A percentile compares a stretch with the other conserved stretches of the same genome.
Evolutionary conservation across 805 yeast genomes (phyloP).

Genomic region (Zygosaccharomyces rouxii): DNA sequence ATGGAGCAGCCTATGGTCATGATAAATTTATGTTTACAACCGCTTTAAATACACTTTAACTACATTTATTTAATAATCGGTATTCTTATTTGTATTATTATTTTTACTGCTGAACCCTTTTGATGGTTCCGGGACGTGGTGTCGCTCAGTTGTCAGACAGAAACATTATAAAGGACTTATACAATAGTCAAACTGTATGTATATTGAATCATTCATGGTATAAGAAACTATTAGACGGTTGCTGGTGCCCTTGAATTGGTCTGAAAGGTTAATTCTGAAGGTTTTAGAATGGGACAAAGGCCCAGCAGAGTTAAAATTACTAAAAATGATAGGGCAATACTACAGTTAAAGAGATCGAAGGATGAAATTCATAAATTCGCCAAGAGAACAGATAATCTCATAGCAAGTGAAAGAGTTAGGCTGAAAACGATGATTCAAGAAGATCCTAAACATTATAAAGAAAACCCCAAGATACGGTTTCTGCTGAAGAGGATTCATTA

Average conservation of each 20-base stretch:
- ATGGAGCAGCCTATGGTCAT: slow-evolving; percentile 60
- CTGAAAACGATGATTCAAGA: slow-evolving; percentile 31
- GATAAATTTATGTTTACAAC: not conserved
- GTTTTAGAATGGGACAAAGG: slow-evolving; percentile 36
- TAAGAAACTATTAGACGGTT: not conserved
- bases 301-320: slow-evolving; percentile 60
- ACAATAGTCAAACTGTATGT: not conserved
- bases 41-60: not conserved
- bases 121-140: not conserved
- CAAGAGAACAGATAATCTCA: slow-evolving; percentile 48
- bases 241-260: not conserved
- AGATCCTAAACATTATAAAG: slow-evolving; percentile 45
- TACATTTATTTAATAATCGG: not conserved
- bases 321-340: slow-evolving; percentile 77
- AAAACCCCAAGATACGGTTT: slow-evolving; percentile 52
- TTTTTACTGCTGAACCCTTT: not conserved
- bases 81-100: not conserved
- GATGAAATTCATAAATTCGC: slow-evolving; percentile 74
- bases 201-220: not conserved
- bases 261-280: not conserved
- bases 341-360: slow-evolving; percentile 82
- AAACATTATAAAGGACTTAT: not conserved
- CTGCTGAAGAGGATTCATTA: slow-evolving; percentile 75
- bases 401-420: slow-evolving; percentile 51
- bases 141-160: not conserved